A percentile compares a stretch with the other conserved stretches of the same genome.
Conservation (phyloP, 495 filamentous ascomycete species). For the Talaromyces nanjingensis region DNA sequence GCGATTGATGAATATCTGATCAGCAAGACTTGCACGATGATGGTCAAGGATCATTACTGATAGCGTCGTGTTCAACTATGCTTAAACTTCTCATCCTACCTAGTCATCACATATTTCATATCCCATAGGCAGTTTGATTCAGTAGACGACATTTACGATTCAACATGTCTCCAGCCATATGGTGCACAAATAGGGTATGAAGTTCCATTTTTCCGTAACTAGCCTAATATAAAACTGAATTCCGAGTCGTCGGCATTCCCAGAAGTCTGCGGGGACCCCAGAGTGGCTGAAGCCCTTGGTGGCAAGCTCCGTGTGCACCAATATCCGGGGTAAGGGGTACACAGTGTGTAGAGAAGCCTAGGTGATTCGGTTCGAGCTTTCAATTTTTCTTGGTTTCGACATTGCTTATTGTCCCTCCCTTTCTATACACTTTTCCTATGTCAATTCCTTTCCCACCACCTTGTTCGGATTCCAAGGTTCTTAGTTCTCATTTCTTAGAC, state of each 20-base stretch:
- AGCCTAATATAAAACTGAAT: not conserved
- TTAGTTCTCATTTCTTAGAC: not conserved
- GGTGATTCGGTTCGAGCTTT: not conserved
- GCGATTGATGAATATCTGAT: constrained; percentile 5
- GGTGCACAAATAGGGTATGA: not conserved
- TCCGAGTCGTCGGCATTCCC: not conserved
- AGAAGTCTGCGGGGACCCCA: not conserved
- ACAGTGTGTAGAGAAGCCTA: not conserved
- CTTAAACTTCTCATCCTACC: too few relatives aligned
- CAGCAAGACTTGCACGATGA: constrained; percentile 3
- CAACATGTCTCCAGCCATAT: not conserved
- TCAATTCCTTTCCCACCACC: not conserved
- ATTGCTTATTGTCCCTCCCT: not conserved
- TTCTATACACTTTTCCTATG: not conserved
- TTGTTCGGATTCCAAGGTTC: not conserved
- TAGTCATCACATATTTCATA: too few relatives aligned
- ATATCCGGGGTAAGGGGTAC: not conserved
- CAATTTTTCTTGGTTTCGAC: not conserved
- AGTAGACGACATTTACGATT: not conserved
- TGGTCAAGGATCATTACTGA: constrained; percentile 13
- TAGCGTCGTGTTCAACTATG: not conserved
- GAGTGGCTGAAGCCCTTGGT: not conserved
- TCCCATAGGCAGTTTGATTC: not conserved
- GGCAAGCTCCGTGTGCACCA: not conserved
- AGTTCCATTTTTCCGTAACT: not conserved